Evolutionary conservation across 306 rosid species (phyloP).

Genomic region (Prunus davidiana): DNA sequence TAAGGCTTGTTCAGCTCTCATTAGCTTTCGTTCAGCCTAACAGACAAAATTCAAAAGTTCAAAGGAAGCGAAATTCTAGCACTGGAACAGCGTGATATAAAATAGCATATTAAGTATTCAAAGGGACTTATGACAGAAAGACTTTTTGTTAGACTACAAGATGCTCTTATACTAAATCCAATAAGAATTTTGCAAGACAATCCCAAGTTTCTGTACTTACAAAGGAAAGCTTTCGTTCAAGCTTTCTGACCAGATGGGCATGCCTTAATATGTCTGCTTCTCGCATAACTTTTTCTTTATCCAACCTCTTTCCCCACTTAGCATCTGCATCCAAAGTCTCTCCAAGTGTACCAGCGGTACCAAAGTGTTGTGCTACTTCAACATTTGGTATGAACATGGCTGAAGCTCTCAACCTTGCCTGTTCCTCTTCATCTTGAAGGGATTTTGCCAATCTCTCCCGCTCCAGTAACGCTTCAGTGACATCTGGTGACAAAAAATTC

Average conservation of each 20-base stretch:
- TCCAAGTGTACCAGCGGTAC: slow-evolving; percentile 79
- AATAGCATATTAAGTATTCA: background rate
- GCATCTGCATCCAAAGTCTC: slow-evolving; percentile 93
- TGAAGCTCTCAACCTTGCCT: slow-evolving; percentile 84
- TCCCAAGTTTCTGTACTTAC: slow-evolving; percentile 50
- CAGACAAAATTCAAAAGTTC: slow-evolving; percentile 27
- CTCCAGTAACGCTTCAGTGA: slow-evolving; percentile 72
- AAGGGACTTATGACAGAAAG: background rate
- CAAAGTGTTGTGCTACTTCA: slow-evolving; percentile 42
- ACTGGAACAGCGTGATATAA: background rate
- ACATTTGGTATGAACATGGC: slow-evolving; percentile 48
- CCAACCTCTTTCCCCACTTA: slow-evolving; percentile 84
- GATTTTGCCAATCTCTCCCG: slow-evolving; percentile 75
- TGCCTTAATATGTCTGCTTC: slow-evolving; percentile 66
- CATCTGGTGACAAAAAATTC: slow-evolving; percentile 74
- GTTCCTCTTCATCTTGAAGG: slow-evolving; percentile 92
- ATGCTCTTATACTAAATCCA: background rate
- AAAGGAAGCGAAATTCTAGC: slow-evolving; percentile 19
- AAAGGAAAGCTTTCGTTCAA: slow-evolving; percentile 65
- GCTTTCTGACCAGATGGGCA: slow-evolving; percentile 56
- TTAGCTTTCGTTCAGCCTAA: slow-evolving; percentile 76
- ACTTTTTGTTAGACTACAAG: background rate
- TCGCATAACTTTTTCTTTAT: slow-evolving; percentile 57
- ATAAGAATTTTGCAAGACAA: background rate
- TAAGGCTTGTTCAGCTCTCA: slow-evolving; percentile 74